Conservation (phyloP, 2,329 filamentous ascomycete genomes). For the Aspergillus ibericus region DNA sequence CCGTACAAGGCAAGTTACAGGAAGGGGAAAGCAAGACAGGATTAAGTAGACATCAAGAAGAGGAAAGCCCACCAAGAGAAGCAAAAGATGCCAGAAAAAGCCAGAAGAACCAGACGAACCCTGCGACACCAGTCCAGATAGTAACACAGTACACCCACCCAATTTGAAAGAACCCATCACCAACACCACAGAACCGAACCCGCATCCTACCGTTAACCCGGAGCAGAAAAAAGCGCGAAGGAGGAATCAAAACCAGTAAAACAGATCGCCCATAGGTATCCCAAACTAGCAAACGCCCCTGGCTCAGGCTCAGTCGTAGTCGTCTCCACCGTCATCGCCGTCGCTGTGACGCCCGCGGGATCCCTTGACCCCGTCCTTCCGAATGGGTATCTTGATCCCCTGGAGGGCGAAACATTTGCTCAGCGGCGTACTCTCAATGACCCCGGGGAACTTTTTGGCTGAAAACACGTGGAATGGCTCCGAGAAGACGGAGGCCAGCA, state of each 20-base stretch:
- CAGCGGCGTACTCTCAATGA: constrained; percentile 86
- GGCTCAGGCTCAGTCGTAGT: constrained; percentile 30
- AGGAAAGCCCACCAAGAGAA: background rate
- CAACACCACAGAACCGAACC: constrained; percentile 32
- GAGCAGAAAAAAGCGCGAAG: constrained; percentile 1
- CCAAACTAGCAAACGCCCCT: background rate
- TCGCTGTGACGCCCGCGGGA: constrained; percentile 37
- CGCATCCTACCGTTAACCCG: constrained; percentile 8
- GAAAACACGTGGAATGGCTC: constrained; percentile 91
- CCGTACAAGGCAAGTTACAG: background rate
- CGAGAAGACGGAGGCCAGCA: constrained; percentile 82
- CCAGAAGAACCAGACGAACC: constrained; percentile 12
- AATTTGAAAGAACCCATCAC: constrained; percentile 13
- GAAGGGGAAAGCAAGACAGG: background rate
- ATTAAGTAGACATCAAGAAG: background rate
- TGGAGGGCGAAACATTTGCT: constrained; percentile 93
- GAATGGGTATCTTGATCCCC: constrained; percentile 94
- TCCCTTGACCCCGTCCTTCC: constrained; percentile 71
- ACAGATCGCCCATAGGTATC: background rate
- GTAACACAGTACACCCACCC: constrained; percentile 29
- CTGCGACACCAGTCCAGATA: constrained; percentile 29
- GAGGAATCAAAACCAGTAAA: constrained; percentile 3
- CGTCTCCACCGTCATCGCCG: constrained; percentile 34
- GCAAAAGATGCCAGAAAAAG: constrained; percentile 16
- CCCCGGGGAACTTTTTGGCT: constrained; percentile 96